A percentile compares a stretch with the other conserved stretches of the same genome.
Evolutionary conservation across 495 filamentous ascomycete species (phyloP).

Genomic region (Chaetomium fimeti): DNA sequence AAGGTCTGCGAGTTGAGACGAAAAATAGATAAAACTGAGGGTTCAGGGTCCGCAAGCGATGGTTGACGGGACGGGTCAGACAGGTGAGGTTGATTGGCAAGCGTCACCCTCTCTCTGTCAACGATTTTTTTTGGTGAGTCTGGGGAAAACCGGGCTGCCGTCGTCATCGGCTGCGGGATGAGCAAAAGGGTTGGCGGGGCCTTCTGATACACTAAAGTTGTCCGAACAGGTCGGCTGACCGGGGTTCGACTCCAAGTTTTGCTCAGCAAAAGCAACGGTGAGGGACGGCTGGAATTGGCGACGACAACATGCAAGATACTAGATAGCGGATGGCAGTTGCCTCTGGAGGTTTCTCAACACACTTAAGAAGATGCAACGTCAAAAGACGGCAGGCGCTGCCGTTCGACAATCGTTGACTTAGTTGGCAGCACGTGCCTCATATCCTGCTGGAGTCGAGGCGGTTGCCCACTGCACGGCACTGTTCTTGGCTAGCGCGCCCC

Average conservation of each 20-base stretch:
- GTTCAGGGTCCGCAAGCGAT: neutral
- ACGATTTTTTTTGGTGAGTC: neutral
- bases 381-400: constrained; percentile 1
- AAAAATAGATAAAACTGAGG: neutral
- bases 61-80: neutral
- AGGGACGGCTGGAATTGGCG: neutral
- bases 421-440: constrained; percentile 13
- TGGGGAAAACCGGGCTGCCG: constrained; percentile 16
- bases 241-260: neutral
- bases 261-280: no score
- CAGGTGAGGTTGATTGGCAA: constrained; percentile 5
- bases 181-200: constrained; percentile 15
- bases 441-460: constrained; percentile 7
- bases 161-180: constrained; percentile 13
- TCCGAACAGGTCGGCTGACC: neutral
- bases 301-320: neutral
- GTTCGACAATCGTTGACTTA: neutral
- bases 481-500: constrained; percentile 10
- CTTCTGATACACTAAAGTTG: neutral
- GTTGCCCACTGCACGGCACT: neutral
- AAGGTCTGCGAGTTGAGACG: neutral
- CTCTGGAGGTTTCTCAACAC: neutral
- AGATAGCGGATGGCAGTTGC: neutral
- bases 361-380: neutral
- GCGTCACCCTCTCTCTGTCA: neutral